Evolutionary conservation across 768 basidiomycete species (phyloP).

Genomic region (Agrocybe praecox): DNA sequence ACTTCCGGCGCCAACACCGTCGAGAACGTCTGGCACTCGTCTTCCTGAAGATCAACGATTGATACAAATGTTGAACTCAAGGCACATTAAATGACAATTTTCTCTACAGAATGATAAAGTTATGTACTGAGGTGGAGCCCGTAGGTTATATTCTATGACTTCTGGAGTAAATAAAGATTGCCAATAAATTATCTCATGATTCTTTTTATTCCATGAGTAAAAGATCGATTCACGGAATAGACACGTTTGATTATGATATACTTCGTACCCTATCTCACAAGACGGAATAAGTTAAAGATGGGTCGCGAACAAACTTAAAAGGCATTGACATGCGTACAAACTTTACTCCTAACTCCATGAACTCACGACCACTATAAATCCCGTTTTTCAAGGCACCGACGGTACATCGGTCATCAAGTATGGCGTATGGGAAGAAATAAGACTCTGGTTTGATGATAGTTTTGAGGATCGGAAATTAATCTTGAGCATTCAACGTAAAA

Average conservation of each 20-base stretch:
- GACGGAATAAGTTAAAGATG: too few species aligned
- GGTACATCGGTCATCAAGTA: neutral
- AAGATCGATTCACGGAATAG: too few species aligned
- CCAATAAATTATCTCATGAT: too few species aligned
- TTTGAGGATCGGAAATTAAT: too few species aligned
- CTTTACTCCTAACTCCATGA: too few species aligned
- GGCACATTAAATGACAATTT: constrained; percentile 26
- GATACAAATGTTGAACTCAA: constrained; percentile 58
- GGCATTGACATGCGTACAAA: too few species aligned
- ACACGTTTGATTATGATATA: too few species aligned
- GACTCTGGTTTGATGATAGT: too few species aligned
- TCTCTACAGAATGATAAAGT: neutral
- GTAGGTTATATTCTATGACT: neutral
- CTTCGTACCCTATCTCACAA: too few species aligned
- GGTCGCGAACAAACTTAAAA: too few species aligned
- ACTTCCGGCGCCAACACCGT: constrained; percentile 21
- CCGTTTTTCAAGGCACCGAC: neutral
- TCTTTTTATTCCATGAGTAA: too few species aligned
- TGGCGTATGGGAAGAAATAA: neutral
- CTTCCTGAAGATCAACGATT: constrained; percentile 62
- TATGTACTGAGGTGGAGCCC: neutral
- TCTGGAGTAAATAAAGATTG: neutral
- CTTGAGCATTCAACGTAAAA: too few species aligned
- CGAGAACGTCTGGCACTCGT: constrained; percentile 34
- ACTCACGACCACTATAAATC: neutral